A percentile compares a stretch with the other conserved stretches of the same genome.
phyloP scores from a whole-genome alignment of 2,329 filamentous ascomycete genomes.

The Penicillium sp. region DNA sequence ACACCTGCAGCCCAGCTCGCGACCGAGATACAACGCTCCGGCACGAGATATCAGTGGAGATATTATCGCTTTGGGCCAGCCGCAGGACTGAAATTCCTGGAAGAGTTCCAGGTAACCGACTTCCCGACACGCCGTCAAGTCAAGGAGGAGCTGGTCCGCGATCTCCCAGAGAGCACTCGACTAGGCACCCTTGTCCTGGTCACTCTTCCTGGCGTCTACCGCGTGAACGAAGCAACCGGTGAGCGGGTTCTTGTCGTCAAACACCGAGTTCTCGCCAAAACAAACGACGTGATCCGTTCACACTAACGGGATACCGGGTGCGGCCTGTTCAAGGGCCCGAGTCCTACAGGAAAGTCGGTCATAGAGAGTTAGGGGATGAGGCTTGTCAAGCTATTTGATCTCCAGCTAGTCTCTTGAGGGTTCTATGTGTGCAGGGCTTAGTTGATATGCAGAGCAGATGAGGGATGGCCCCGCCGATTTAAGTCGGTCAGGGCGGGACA shows the following conservation, averaged over 20 bases:
- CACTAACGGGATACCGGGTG: background rate
- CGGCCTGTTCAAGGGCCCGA: background rate
- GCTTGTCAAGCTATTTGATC: no score
- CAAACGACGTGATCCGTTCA: background rate
- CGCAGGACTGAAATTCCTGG: background rate
- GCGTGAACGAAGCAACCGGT: background rate
- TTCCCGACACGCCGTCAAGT: background rate
- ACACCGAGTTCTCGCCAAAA: background rate
- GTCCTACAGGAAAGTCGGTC: background rate
- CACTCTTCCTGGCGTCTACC: background rate
- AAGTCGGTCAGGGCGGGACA: no score
- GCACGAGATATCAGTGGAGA: background rate
- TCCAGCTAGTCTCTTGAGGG: no score
- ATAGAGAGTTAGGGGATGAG: background rate
- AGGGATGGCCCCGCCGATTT: no score
- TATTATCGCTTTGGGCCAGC: background rate
- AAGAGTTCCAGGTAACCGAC: background rate
- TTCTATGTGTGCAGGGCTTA: no score
- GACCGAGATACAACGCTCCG: background rate
- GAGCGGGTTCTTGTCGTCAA: background rate
- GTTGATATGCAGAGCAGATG: no score
- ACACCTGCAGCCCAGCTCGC: background rate
- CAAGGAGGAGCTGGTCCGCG: background rate
- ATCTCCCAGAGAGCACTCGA: background rate
- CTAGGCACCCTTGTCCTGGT: background rate